A percentile compares a stretch with the other conserved stretches of the same genome.
Conservation (phyloP, 345 rosid genomes). For the Brassica juncea region DNA sequence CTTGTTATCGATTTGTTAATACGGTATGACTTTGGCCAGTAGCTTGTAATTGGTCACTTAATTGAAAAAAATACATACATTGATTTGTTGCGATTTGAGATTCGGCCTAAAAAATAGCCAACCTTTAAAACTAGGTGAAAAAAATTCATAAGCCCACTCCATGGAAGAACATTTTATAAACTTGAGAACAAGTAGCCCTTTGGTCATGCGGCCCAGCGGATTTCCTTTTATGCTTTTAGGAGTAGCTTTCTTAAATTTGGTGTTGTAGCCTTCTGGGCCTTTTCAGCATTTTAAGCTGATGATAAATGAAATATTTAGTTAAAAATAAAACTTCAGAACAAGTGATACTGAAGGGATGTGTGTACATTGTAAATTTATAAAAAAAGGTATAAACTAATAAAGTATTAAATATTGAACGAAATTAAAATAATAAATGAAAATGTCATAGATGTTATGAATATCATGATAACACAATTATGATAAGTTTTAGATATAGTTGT, state of each 20-base stretch:
- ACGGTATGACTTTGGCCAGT: too few relatives aligned
- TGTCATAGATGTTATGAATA: neutral
- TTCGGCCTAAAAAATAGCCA: neutral
- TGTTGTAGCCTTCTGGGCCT: neutral
- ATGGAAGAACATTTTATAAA: neutral
- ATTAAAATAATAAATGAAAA: too few relatives aligned
- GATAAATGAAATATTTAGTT: neutral
- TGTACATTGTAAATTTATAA: too few relatives aligned
- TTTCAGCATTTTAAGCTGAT: neutral
- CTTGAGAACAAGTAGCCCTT: neutral
- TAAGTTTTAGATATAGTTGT: too few relatives aligned
- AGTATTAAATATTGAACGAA: neutral
- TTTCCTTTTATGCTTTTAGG: neutral
- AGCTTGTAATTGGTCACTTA: neutral
- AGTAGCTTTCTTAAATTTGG: neutral
- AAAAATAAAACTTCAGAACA: too few relatives aligned
- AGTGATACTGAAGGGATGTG: too few relatives aligned
- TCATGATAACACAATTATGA: too few relatives aligned
- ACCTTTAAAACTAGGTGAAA: neutral
- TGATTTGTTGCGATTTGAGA: neutral
- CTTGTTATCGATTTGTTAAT: neutral
- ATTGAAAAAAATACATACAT: neutral
- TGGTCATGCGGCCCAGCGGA: neutral
- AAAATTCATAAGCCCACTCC: neutral
- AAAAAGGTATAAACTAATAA: too few relatives aligned